Conservation (phyloP, 2,329 filamentous ascomycete species). For the Sporothrix globosa region DNA sequence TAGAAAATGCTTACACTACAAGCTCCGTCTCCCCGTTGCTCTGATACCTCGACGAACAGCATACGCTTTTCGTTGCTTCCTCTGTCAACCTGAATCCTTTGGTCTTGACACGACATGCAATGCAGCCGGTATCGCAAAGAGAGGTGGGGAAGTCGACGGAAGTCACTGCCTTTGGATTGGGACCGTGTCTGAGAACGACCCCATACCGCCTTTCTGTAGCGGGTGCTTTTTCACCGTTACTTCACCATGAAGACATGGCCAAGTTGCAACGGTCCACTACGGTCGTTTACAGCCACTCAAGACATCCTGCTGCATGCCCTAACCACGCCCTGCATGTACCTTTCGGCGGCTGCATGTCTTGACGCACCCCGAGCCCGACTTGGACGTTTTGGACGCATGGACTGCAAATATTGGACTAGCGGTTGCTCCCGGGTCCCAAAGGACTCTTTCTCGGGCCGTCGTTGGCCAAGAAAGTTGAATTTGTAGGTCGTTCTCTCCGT, state of each 20-base stretch:
- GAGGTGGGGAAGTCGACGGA: neutral
- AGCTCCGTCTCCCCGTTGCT: neutral
- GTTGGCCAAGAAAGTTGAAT: neutral
- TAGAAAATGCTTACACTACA: neutral
- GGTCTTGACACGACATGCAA: neutral
- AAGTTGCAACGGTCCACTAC: neutral
- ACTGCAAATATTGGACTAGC: conserved; percentile 19
- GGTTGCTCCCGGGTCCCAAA: conserved; percentile 23
- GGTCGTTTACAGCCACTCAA: neutral
- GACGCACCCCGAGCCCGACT: neutral
- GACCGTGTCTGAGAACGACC: neutral
- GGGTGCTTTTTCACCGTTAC: neutral
- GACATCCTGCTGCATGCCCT: neutral
- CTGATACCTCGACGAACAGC: neutral
- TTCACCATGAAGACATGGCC: neutral
- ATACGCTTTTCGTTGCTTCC: neutral
- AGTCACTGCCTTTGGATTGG: neutral
- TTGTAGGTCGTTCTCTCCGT: neutral
- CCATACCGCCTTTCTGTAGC: conserved; percentile 1
- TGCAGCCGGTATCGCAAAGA: conserved; percentile 26
- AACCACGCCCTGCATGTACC: conserved; percentile 1
- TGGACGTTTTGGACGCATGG: neutral
- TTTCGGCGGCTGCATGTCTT: conserved; percentile 12
- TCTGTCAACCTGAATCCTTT: neutral
- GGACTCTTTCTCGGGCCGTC: neutral